Evolutionary conservation across 2,329 filamentous ascomycete genomes (phyloP).

Genomic region (Metarhizium brunneum): DNA sequence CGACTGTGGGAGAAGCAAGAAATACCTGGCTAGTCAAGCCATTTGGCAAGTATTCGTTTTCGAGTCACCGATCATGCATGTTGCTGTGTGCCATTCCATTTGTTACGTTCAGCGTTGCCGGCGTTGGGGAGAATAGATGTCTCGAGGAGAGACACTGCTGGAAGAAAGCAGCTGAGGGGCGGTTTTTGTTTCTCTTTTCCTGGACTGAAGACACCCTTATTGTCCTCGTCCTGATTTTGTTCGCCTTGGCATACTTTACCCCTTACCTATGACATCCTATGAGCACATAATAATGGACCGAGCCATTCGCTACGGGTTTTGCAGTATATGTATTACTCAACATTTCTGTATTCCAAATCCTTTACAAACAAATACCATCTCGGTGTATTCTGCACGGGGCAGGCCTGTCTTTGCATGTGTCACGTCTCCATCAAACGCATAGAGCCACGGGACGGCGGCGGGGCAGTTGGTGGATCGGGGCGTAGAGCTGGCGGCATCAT

Average conservation of each 20-base stretch:
- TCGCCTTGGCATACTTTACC: neutral
- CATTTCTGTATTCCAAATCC: too few species aligned
- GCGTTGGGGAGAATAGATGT: neutral
- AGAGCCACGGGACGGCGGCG: too few species aligned
- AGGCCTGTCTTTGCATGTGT: too few species aligned
- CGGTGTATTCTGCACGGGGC: too few species aligned
- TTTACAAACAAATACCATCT: too few species aligned
- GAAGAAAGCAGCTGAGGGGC: neutral
- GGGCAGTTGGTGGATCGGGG: too few species aligned
- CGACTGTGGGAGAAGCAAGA: neutral
- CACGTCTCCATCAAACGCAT: too few species aligned
- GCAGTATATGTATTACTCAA: too few species aligned
- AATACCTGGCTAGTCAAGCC: too few species aligned
- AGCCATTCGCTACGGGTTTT: neutral
- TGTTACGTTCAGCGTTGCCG: neutral
- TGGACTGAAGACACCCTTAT: neutral
- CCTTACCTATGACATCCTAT: slow-evolving; percentile 1
- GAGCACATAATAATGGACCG: neutral
- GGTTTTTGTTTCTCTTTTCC: neutral
- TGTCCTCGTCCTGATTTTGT: neutral
- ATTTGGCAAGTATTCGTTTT: too few species aligned
- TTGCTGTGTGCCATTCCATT: neutral
- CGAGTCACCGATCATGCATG: neutral
- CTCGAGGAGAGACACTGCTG: neutral
- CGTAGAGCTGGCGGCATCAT: neutral